Evolutionary conservation across 495 filamentous ascomycete species (phyloP).

Genomic region (Aspergillus biplanus): DNA sequence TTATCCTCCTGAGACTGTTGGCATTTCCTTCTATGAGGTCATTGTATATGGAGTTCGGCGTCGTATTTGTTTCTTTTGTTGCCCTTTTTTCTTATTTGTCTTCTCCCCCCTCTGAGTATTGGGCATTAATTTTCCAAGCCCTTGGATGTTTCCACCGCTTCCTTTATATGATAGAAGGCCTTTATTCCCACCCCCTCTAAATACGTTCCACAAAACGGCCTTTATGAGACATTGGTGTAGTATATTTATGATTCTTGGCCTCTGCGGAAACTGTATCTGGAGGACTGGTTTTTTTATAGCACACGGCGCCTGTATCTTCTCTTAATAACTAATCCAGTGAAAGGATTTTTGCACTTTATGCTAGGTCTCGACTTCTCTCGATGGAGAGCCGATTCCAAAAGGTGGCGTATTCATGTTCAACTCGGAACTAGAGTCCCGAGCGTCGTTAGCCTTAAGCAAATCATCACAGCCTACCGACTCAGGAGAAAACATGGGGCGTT

Average conservation of each 20-base stretch:
- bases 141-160: neutral
- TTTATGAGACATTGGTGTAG: constrained; percentile 12
- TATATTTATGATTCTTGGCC: constrained; percentile 10
- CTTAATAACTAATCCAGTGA: constrained; percentile 6
- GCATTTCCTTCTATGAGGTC: constrained; percentile 11
- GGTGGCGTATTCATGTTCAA: neutral
- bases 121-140: neutral
- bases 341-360: neutral
- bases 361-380: neutral
- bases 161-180: constrained; percentile 27
- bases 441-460: neutral
- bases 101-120: neutral
- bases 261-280: neutral
- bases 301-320: constrained; percentile 4
- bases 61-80: constrained; percentile 15
- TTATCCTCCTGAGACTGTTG: constrained; percentile 30
- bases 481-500: neutral
- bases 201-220: constrained; percentile 1
- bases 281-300: constrained; percentile 6
- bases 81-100: neutral
- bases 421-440: neutral
- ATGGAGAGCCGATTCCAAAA: neutral
- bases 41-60: constrained; percentile 20
- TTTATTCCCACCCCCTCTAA: neutral
- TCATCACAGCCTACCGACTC: neutral